phyloP scores from a whole-genome alignment of 2,329 filamentous ascomycete genomes.

The Pyricularia sp. region DNA sequence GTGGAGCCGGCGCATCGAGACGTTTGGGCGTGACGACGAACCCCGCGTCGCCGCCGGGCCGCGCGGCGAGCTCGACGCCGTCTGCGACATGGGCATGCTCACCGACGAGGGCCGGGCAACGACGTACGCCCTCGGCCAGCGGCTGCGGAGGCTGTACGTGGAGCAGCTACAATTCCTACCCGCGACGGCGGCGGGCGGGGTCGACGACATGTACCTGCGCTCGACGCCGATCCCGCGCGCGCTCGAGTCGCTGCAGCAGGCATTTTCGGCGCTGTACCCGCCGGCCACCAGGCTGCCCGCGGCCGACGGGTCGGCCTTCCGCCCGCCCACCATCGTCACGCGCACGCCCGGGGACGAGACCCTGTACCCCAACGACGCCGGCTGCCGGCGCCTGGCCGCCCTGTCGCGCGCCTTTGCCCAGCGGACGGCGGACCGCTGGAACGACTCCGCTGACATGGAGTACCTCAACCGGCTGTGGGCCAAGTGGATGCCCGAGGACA shows the following conservation, averaged over 20 bases:
- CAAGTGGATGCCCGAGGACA: constrained; percentile 74
- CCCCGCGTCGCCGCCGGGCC: constrained; percentile 61
- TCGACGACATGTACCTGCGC: constrained; percentile 60
- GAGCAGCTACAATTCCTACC: constrained; percentile 68
- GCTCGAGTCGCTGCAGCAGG: constrained; percentile 68
- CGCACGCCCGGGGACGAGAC: constrained; percentile 63
- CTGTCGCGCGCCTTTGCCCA: constrained; percentile 63
- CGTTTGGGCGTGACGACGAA: constrained; percentile 62
- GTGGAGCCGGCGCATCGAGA: constrained; percentile 70
- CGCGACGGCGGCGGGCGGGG: constrained; percentile 28
- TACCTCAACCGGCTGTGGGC: constrained; percentile 70
- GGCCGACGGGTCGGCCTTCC: constrained; percentile 27
- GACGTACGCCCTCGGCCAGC: constrained; percentile 58
- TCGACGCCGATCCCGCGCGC: constrained; percentile 67
- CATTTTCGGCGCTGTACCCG: constrained; percentile 69
- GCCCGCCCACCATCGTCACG: constrained; percentile 55
- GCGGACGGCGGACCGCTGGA: constrained; percentile 64
- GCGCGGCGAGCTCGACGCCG: constrained; percentile 59
- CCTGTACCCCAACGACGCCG: constrained; percentile 68
- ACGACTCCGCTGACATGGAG: constrained; percentile 68
- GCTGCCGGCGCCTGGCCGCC: constrained; percentile 63
- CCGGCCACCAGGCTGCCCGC: constrained; percentile 26
- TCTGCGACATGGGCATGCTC: constrained; percentile 73
- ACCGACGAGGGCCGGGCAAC: constrained; percentile 67
- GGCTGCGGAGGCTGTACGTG: constrained; percentile 64